These are phyloP conservation scores for Rutstroemia sp. DNA, from an alignment of 2,329 filamentous ascomycete species.

Conservation along the genomic window DNA sequence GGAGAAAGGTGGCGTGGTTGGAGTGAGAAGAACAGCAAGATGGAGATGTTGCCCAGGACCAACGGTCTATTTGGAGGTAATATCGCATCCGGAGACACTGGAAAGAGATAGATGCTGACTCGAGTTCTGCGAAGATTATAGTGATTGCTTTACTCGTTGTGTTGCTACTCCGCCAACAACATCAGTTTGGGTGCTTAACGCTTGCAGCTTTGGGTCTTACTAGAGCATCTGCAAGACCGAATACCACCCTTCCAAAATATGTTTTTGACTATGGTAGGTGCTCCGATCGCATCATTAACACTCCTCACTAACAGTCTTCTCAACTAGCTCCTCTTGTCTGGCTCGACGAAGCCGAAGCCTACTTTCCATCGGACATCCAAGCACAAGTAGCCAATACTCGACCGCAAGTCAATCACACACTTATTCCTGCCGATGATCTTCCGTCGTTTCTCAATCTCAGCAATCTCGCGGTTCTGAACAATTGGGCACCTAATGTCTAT, in stretches of 20 bases:
- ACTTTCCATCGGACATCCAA: constrained; percentile 42
- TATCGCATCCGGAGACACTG: not conserved
- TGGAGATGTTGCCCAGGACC: constrained; percentile 2
- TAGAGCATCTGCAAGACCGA: not conserved
- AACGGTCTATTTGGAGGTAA: constrained; percentile 15
- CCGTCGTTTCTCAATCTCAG: constrained; percentile 36
- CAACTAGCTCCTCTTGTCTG: constrained; percentile 42
- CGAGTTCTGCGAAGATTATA: not conserved
- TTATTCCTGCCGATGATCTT: constrained; percentile 27
- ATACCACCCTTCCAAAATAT: constrained; percentile 33
- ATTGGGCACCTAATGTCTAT: constrained; percentile 35
- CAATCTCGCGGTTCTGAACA: constrained; percentile 42
- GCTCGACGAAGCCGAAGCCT: constrained; percentile 40
- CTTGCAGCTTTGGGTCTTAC: not conserved
- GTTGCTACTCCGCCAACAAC: constrained; percentile 1
- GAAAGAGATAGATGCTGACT: constrained; percentile 13
- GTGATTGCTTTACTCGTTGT: constrained; percentile 5
- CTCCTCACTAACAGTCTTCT: not conserved
- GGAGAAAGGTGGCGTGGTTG: not conserved
- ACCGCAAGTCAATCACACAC: constrained; percentile 37
- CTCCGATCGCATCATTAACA: not conserved
- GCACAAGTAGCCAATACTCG: constrained; percentile 39
- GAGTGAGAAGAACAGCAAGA: not conserved
- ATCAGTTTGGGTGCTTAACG: not conserved
- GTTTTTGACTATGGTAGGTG: constrained; percentile 37